phyloP scores from a whole-genome alignment of 176 grass and related monocot genomes.

The Phoenix dactylifera region DNA sequence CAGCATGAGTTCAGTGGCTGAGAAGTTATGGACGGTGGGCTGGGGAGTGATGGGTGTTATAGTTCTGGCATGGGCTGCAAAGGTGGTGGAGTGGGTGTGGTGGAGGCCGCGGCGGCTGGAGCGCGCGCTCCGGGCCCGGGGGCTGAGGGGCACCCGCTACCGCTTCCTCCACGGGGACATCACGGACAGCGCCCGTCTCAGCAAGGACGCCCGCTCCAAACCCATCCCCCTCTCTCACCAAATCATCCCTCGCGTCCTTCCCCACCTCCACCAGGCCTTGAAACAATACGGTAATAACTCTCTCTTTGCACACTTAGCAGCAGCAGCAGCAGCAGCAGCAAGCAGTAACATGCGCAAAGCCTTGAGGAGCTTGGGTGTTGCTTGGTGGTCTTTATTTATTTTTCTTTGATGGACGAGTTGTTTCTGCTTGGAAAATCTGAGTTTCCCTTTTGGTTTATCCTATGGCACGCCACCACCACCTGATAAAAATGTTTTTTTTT shows the following conservation, averaged over 20 bases:
- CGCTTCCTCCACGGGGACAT: background rate
- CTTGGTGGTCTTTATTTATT: no score
- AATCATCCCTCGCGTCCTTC: background rate
- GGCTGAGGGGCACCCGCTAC: background rate
- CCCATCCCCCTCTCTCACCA: background rate
- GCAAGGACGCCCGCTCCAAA: background rate
- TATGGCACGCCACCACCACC: no score
- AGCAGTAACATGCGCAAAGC: no score
- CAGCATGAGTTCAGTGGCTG: no score
- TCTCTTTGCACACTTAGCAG: no score
- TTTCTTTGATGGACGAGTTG: no score
- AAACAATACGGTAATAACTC: background rate
- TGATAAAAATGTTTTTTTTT: no score
- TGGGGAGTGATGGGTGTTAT: background rate
- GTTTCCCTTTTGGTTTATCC: no score
- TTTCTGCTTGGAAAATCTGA: no score
- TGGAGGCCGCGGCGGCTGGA: constrained; percentile 2
- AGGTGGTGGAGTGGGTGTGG: background rate
- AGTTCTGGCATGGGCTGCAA: background rate
- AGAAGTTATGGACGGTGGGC: background rate
- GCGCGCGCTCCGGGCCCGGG: background rate
- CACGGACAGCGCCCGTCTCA: background rate
- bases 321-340: no score
- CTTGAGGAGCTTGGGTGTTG: no score
- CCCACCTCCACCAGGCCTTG: background rate